Base-by-base conservation (phyloP, 1,284 basidiomycete species). In the Thecaphora thlaspeos region DNA sequence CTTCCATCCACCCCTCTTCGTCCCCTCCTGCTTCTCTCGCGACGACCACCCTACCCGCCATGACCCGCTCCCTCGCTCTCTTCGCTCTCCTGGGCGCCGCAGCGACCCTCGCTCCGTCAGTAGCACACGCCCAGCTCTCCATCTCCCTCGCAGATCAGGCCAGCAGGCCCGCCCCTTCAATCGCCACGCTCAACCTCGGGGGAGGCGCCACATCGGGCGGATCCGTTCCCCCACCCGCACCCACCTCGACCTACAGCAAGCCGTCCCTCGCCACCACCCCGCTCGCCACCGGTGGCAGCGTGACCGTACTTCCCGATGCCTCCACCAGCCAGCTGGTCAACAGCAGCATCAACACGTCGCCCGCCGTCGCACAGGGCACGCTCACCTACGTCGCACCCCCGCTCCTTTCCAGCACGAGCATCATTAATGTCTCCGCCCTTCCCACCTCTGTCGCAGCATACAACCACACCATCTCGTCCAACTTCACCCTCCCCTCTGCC, bases 401-500 rank as follows among this genome's bases (percentile, higher is more conserved):
- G 23, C 55, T 55, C 17, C 55, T 55, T 8, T 41, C 58, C 1
- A 57, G 53, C 0, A 43, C 45, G 4, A 43, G 51, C n/a, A 9
- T 10, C 43, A 61, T 61, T 49, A 49, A 65, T 32, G 62, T 65
- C 23, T 48, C 55, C 19, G 7, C 43, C 2, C 55, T 65, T 10
- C 62, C 62, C 5, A 45, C 55, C 10, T 50, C 51, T 5, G 40
- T 65, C 3, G 51, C 59, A 8, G 32, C 52, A 2, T n/a, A 50
- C 45, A 19, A 28, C 17, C 30, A 38, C 7, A 61, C 54, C 26
- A 54, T 63, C 34, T 71, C 69, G 2, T 68, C 66, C 47, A 71
- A 71, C 57, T 71, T 46, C 45, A 69, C 69, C 28, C 52, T 69
- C 4, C 69, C 69, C 18, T 50, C 37, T 15, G 46, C 57, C 9